Evolutionary conservation across 192 early-diverging fungal species (phyloP).

Genomic region (Pilobolus umbonatus): DNA sequence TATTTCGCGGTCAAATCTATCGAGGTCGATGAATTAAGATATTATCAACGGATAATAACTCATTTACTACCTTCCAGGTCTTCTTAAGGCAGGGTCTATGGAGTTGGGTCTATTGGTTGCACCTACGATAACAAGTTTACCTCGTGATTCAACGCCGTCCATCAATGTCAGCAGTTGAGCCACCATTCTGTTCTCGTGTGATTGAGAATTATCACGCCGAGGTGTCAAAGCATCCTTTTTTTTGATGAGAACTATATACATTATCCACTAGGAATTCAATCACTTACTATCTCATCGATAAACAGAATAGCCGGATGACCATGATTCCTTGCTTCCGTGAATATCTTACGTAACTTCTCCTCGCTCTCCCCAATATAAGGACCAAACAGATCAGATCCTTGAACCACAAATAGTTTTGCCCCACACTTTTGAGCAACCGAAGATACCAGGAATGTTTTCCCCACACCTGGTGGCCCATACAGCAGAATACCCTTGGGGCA

Average conservation of each 20-base stretch:
- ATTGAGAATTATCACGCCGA: slow-evolving; percentile 49
- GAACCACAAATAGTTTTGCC: slow-evolving; percentile 68
- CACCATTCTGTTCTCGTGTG: slow-evolving; percentile 74
- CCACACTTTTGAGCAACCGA: slow-evolving; percentile 57
- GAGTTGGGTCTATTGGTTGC: slow-evolving; percentile 87
- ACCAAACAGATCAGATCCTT: slow-evolving; percentile 82
- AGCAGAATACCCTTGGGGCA: slow-evolving; percentile 84
- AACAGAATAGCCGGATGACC: slow-evolving; percentile 73
- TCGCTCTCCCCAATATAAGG: slow-evolving; percentile 88
- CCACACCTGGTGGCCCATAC: slow-evolving; percentile 93
- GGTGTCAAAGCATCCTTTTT: slow-evolving; percentile 74
- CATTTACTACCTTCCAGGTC: slow-evolving; percentile 64
- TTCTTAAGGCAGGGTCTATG: slow-evolving; percentile 75
- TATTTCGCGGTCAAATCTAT: slow-evolving; percentile 82
- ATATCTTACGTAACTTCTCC: slow-evolving; percentile 63
- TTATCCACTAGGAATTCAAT: not conserved
- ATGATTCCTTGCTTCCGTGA: slow-evolving; percentile 54
- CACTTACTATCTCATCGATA: slow-evolving; percentile 89
- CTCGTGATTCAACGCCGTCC: slow-evolving; percentile 72
- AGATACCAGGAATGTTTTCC: slow-evolving; percentile 85
- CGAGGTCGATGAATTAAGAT: not conserved
- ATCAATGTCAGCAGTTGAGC: slow-evolving; percentile 86
- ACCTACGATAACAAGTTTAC: slow-evolving; percentile 70
- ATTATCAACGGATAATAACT: not conserved
- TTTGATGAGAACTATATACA: not conserved